These are phyloP conservation scores for Globisporangium recalcitrans DNA, from an alignment of 352 stramenopile genomes.

Conservation along the genomic window DNA sequence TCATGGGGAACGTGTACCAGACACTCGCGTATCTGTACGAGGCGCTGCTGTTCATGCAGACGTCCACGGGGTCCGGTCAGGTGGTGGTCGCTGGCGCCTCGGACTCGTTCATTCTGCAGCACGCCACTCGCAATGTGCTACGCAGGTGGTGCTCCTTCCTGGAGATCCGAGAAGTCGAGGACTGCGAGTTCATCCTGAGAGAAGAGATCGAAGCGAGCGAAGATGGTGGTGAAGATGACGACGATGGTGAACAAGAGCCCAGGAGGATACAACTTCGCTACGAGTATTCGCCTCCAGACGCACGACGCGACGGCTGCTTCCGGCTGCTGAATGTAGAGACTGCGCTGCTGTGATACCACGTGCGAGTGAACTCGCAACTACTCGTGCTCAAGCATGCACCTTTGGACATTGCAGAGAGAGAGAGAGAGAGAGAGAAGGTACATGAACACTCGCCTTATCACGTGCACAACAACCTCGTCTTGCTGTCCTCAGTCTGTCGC, in stretches of 20 bases:
- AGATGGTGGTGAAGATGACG: not conserved
- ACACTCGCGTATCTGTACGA: constrained; percentile 55
- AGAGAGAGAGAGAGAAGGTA: no score
- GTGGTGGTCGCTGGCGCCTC: constrained; percentile 23
- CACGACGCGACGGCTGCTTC: not conserved
- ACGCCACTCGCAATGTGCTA: not conserved
- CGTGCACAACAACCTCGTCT: no score
- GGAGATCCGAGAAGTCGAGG: not conserved
- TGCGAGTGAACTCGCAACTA: not conserved
- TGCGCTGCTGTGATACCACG: not conserved
- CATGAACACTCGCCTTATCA: no score
- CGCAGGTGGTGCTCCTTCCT: constrained; percentile 4
- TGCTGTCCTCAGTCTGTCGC: no score
- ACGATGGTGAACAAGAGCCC: not conserved
- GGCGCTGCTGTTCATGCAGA: constrained; percentile 43
- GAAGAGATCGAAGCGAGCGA: not conserved
- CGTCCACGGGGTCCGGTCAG: constrained; percentile 27
- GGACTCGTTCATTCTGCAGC: constrained; percentile 7
- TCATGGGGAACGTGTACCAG: constrained; percentile 49
- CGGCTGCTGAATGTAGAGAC: not conserved
- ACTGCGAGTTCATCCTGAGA: not conserved
- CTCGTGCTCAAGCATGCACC: no score
- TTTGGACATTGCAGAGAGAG: no score
- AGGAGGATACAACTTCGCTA: constrained; percentile 3
- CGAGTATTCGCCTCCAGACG: not conserved